A percentile compares a stretch with the other conserved stretches of the same genome.
Conservation (phyloP, 495 filamentous ascomycete species). For the Xylaria telfairii region DNA sequence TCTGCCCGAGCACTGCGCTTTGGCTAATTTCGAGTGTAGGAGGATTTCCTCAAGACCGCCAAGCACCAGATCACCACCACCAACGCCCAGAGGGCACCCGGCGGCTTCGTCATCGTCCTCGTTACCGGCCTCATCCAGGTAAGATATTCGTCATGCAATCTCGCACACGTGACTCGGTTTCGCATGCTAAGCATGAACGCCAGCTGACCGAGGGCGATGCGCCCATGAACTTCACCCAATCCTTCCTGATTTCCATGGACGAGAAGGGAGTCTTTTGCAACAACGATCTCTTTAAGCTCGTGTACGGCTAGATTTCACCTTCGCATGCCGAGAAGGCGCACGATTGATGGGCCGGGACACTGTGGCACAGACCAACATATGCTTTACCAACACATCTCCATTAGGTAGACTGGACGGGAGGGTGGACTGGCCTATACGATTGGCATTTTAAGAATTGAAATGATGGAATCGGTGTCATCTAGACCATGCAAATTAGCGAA, state of each 20-base stretch:
- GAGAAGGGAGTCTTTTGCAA: slow-evolving; percentile 71
- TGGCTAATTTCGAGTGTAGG: slow-evolving; percentile 18
- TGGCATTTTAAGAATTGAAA: not conserved
- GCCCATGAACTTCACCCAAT: slow-evolving; percentile 84
- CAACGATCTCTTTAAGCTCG: slow-evolving; percentile 90
- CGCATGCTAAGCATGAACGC: slow-evolving; percentile 11
- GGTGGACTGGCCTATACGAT: not conserved
- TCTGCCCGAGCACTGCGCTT: not conserved
- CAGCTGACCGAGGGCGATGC: slow-evolving; percentile 61
- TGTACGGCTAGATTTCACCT: slow-evolving; percentile 56
- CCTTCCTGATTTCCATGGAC: slow-evolving; percentile 79
- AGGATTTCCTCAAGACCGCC: slow-evolving; percentile 58
- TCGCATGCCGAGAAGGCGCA: not conserved
- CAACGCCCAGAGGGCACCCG: slow-evolving; percentile 71
- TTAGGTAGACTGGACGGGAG: not conserved
- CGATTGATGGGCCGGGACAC: not conserved
- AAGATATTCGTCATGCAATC: slow-evolving; percentile 36
- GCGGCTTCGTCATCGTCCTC: slow-evolving; percentile 71
- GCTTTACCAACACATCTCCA: slow-evolving; percentile 4
- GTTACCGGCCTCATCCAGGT: slow-evolving; percentile 87
- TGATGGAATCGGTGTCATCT: slow-evolving; percentile 58
- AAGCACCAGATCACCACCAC: slow-evolving; percentile 68
- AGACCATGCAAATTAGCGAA: slow-evolving; percentile 18
- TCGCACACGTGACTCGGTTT: not conserved
- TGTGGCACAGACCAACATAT: slow-evolving; percentile 1